These are phyloP conservation scores for Rosa rugosa DNA, from an alignment of 306 rosid genomes.

Conservation along the genomic window DNA sequence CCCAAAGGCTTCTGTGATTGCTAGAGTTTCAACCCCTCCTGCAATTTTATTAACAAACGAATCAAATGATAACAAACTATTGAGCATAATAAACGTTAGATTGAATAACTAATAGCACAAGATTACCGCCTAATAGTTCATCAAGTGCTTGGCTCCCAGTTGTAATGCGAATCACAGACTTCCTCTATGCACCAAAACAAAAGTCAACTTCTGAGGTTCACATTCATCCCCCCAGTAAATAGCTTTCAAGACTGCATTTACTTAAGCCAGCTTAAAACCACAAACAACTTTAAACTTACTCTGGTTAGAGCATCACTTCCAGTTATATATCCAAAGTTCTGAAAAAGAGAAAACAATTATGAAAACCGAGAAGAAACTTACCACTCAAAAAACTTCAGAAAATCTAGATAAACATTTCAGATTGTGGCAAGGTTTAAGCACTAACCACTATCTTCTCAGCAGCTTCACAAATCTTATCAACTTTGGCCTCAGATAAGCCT, in stretches of 20 bases:
- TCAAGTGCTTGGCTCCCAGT: conserved; percentile 98
- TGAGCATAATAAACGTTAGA: not conserved
- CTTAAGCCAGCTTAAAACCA: conserved; percentile 19
- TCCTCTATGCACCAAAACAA: conserved; percentile 55
- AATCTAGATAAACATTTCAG: not conserved
- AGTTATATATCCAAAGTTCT: conserved; percentile 90
- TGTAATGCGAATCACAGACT: conserved; percentile 74
- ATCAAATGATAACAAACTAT: not conserved
- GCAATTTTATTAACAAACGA: conserved; percentile 8
- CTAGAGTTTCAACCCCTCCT: conserved; percentile 85
- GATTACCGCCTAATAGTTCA: conserved; percentile 84
- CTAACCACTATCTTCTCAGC: conserved; percentile 90
- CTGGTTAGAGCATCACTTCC: conserved; percentile 80
- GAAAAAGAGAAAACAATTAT: conserved; percentile 14
- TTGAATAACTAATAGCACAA: conserved; percentile 20
- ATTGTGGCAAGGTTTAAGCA: conserved; percentile 21
- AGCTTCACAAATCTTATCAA: conserved; percentile 93
- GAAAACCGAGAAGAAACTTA: conserved; percentile 8
- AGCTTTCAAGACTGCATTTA: not conserved
- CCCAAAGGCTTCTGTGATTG: conserved; percentile 96
- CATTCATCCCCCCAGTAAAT: not conserved
- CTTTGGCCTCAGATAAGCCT: conserved; percentile 96
- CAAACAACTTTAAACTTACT: conserved; percentile 40
- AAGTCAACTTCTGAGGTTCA: conserved; percentile 16
- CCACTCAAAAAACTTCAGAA: not conserved